phyloP scores from a whole-genome alignment of 2,329 filamentous ascomycete genomes.

The Pseudocercospora vitis region DNA sequence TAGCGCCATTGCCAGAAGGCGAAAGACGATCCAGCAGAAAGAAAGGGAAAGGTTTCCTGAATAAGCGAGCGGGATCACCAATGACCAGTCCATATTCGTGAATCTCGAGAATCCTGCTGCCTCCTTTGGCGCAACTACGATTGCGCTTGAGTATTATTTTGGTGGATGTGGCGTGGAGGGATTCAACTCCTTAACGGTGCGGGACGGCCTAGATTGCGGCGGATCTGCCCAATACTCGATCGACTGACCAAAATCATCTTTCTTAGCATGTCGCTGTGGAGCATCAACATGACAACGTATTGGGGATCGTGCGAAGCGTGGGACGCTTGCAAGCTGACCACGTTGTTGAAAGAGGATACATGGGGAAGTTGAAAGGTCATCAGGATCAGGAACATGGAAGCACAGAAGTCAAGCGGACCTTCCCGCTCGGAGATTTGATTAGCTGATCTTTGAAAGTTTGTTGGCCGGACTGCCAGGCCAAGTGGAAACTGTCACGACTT shows the following conservation, averaged over 20 bases:
- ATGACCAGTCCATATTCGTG: neutral
- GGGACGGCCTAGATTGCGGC: neutral
- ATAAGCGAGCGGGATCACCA: neutral
- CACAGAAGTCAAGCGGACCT: neutral
- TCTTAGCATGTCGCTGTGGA: too few species aligned
- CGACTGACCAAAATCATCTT: too few species aligned
- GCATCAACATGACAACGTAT: too few species aligned
- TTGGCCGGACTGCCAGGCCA: too few species aligned
- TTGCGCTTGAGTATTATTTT: neutral
- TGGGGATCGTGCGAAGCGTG: too few species aligned
- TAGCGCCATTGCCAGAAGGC: constrained; percentile 1
- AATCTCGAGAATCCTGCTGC: neutral
- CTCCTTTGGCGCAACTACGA: constrained; percentile 1
- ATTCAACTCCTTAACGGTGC: neutral
- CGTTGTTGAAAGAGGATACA: neutral
- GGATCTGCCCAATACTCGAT: too few species aligned
- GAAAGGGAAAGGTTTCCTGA: neutral
- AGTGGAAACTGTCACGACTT: too few species aligned
- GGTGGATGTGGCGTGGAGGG: constrained; percentile 12
- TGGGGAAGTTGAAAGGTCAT: neutral
- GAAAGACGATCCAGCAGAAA: neutral
- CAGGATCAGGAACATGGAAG: too few species aligned
- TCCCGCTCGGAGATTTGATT: neutral
- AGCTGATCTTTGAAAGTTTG: too few species aligned
- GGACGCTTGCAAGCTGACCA: too few species aligned